These are phyloP conservation scores for Rhodotorula graminis DNA, from an alignment of 768 basidiomycete genomes.

Conservation along the genomic window DNA sequence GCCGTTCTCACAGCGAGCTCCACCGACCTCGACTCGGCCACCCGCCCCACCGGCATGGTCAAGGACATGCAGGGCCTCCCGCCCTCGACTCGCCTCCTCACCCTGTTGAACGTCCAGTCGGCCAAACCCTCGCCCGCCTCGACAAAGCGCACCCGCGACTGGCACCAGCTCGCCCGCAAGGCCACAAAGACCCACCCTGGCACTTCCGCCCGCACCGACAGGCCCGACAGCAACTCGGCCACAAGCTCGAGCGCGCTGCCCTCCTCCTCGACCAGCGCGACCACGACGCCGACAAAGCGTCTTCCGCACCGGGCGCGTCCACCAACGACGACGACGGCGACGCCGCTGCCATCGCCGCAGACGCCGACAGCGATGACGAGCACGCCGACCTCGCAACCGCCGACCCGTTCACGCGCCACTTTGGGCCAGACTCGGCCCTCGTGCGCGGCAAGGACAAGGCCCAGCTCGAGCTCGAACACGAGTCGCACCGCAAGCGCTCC, in stretches of 20 bases:
- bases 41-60: conserved; percentile 11
- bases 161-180: conserved; percentile 29
- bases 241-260: neutral
- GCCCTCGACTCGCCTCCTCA: conserved; percentile 21
- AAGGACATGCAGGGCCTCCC: conserved; percentile 23
- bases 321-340: too few species aligned
- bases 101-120: conserved; percentile 29
- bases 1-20: too few species aligned
- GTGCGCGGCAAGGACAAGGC: neutral
- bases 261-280: neutral
- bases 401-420: conserved; percentile 18
- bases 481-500: neutral
- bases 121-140: conserved; percentile 14
- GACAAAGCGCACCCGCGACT: conserved; percentile 30
- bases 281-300: too few species aligned
- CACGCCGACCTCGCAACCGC: neutral
- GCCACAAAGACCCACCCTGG: neutral
- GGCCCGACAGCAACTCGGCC: neutral
- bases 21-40: neutral
- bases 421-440: conserved; percentile 8
- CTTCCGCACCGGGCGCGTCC: too few species aligned
- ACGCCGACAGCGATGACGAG: neutral
- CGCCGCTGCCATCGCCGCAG: too few species aligned
- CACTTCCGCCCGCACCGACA: neutral
- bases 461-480: neutral